A percentile compares a stretch with the other conserved stretches of the same genome.
Evolutionary conservation across 2,329 filamentous ascomycete genomes (phyloP).

Genomic region (Penicillium crustosum): DNA sequence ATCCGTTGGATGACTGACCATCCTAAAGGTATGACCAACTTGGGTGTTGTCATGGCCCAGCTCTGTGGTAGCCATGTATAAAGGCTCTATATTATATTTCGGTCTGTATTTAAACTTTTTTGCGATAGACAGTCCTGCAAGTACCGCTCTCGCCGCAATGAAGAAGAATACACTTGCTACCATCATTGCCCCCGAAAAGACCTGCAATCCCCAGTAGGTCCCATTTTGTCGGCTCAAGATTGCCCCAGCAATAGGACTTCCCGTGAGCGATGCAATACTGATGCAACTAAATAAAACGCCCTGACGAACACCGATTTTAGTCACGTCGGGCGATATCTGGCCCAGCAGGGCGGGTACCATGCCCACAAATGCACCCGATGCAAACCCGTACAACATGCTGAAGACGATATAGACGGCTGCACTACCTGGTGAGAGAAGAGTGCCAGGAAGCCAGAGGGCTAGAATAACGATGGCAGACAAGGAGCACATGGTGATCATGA

Average conservation of each 20-base stretch:
- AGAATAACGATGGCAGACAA: constrained; percentile 29
- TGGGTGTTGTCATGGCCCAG: not conserved
- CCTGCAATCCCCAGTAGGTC: constrained; percentile 59
- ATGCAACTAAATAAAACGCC: constrained; percentile 63
- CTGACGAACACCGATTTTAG: constrained; percentile 65
- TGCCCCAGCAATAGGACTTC: constrained; percentile 67
- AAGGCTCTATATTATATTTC: not conserved
- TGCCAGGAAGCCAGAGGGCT: constrained; percentile 16
- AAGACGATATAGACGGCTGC: constrained; percentile 63
- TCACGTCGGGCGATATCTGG: constrained; percentile 64
- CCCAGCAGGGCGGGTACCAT: constrained; percentile 64
- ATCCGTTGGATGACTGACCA: not conserved
- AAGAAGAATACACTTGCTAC: constrained; percentile 44
- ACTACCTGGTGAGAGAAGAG: constrained; percentile 43
- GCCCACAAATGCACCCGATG: constrained; percentile 63
- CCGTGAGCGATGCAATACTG: constrained; percentile 63
- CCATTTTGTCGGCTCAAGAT: constrained; percentile 52
- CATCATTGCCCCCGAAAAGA: constrained; percentile 61
- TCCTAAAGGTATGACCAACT: not conserved
- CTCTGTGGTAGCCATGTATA: not conserved
- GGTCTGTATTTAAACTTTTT: not conserved
- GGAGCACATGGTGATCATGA: constrained; percentile 7
- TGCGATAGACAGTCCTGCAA: constrained; percentile 4
- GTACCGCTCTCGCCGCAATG: constrained; percentile 21
- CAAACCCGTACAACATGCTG: constrained; percentile 65